Conservation (phyloP, 2,329 filamentous ascomycete genomes). For the Diaporthe australafricana region DNA sequence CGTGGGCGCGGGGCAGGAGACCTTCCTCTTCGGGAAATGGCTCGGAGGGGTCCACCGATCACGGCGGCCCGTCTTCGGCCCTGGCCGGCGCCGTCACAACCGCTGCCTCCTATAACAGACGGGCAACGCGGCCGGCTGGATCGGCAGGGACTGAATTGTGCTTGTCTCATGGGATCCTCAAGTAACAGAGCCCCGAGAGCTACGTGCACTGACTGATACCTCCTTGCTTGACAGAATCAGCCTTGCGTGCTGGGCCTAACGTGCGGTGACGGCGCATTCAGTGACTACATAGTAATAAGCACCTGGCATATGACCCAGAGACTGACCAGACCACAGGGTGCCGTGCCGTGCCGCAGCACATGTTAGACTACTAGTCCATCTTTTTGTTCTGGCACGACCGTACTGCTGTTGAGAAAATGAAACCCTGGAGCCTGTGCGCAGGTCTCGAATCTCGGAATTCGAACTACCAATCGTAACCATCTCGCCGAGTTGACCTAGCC, state of each 20-base stretch:
- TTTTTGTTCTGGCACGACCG: not conserved
- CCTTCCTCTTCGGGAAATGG: slow-evolving; percentile 30
- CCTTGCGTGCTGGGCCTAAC: not conserved
- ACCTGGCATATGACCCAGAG: too few species aligned
- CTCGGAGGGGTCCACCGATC: slow-evolving; percentile 17
- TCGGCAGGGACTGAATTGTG: not conserved
- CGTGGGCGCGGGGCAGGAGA: not conserved
- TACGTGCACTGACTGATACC: not conserved
- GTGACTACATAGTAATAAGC: too few species aligned
- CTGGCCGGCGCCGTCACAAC: slow-evolving; percentile 18
- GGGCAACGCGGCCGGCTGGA: not conserved
- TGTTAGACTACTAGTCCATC: not conserved
- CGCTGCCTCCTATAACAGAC: not conserved
- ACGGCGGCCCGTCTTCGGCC: slow-evolving; percentile 27
- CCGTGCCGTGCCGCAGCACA: not conserved
- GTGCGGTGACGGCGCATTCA: too few species aligned
- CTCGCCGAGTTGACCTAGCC: not conserved
- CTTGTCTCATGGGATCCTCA: not conserved
- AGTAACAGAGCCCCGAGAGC: not conserved
- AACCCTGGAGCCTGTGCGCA: slow-evolving; percentile 17
- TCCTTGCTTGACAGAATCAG: not conserved
- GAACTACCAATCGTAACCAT: slow-evolving; percentile 13
- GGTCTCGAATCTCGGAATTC: slow-evolving; percentile 4
- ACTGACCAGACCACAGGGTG: not conserved
- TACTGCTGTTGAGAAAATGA: not conserved